Base-by-base conservation (phyloP, 139 green algal species). In the Tetratostichococcus sp. region DNA sequence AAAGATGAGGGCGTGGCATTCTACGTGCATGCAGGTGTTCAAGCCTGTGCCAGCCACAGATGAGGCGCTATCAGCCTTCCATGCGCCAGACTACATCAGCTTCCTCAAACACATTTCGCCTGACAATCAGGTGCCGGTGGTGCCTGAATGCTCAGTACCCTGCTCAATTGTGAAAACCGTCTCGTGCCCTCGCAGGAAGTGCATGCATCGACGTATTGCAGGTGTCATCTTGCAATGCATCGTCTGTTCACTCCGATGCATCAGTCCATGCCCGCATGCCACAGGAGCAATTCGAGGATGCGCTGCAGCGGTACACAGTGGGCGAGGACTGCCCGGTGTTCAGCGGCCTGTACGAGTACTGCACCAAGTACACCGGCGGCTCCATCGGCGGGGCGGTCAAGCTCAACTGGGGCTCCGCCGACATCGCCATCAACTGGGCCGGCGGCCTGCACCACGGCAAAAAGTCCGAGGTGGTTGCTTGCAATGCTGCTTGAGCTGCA, bases 361-460 rank as follows among this genome's bases (percentile, higher is more conserved):
- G 92, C 80, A 89, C 89, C 84, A 81, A 80, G 17, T 95, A 97
- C 77, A 85, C 89, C 8, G 96, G 96, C 35, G 96, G 90, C 28
- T 97, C 89, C 5, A 86, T 98, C 30, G 92, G 92, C 30, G 93
- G 87, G 0, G 95, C 95, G 0, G 87, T 95, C 70, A 89, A 93
- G 77, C 84, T 99, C 19, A 99, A 99, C 80, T 85, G 94, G 66
- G 77, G 83, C 23, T 67, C 84, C n/a, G 79, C 85, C 11, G 95
- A 99, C 81, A 88, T 95, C 26, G 92, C 84, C 32, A 95, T 99
- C 82, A 99, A 99, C 85, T 99, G 95, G 95, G 81, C 93, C 16
- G 95, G 95, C 5, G 95, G 95, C 17, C 79, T 99, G 76, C 95
- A 99, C 75, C 95, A 99, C 80, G 95, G 92, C 23, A 97, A 98